A percentile compares a stretch with the other conserved stretches of the same genome.
Conservation (phyloP, 345 rosid species). For the Moricandia moricandioides region DNA sequence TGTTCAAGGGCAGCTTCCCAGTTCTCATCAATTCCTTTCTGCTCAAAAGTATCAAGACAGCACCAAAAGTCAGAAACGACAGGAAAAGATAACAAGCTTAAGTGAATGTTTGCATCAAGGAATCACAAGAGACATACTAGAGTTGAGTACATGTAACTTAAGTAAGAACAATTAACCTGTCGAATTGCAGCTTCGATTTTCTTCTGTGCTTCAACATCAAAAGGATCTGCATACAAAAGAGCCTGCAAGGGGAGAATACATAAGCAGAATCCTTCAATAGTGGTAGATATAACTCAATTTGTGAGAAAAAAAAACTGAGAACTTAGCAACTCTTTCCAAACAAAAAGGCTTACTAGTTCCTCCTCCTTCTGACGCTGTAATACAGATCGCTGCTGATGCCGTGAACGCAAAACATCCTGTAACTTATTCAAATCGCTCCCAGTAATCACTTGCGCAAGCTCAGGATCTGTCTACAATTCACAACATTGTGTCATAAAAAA, state of each 20-base stretch:
- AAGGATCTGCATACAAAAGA: constrained; percentile 92
- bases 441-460: constrained; percentile 77
- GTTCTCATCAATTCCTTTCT: constrained; percentile 99
- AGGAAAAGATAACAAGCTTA: not conserved
- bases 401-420: constrained; percentile 65
- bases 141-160: not conserved
- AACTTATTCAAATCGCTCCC: constrained; percentile 84
- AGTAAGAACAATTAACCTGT: constrained; percentile 55
- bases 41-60: constrained; percentile 31
- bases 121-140: constrained; percentile 1
- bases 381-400: constrained; percentile 68
- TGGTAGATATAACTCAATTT: not conserved
- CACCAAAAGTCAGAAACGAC: constrained; percentile 8
- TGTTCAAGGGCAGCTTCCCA: constrained; percentile 98
- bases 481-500: constrained; percentile 20
- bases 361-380: constrained; percentile 69
- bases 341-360: constrained; percentile 64
- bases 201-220: constrained; percentile 94
- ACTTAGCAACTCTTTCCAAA: not conserved
- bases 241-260: constrained; percentile 44
- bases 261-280: constrained; percentile 2
- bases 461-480: constrained; percentile 67
- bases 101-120: not conserved
- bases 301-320: not conserved
- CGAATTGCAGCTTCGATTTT: constrained; percentile 97